Percentiles rank a stretch among this genome's conserved stretches.
Conservation (phyloP, 2,329 filamentous ascomycete genomes). For the Sporothrix humicola region DNA sequence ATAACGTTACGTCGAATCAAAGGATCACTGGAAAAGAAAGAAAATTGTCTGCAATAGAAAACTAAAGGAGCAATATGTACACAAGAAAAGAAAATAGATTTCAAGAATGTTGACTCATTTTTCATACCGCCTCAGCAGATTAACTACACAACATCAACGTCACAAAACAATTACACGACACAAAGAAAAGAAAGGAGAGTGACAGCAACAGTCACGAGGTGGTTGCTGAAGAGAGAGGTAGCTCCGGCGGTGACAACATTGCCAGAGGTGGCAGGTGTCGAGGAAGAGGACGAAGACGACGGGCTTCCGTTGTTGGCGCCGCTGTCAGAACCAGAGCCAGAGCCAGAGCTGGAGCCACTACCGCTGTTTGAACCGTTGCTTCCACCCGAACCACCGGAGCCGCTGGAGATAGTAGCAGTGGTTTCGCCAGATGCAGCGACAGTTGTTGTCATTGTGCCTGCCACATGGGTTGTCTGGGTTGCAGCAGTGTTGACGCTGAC, state of each 20-base stretch:
- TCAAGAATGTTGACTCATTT: too few relatives aligned
- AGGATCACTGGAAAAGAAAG: too few relatives aligned
- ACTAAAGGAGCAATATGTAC: too few relatives aligned
- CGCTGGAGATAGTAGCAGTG: neutral
- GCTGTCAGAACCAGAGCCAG: conserved; percentile 34
- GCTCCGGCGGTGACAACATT: neutral
- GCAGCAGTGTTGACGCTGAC: neutral
- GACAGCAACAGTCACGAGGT: neutral
- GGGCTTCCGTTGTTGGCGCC: neutral
- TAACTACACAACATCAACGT: neutral
- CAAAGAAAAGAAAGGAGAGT: neutral
- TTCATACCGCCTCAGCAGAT: too few relatives aligned
- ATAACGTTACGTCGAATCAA: too few relatives aligned
- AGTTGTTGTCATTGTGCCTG: neutral
- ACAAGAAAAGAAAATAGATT: too few relatives aligned
- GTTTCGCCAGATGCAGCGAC: neutral
- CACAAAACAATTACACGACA: neutral
- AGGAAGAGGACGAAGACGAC: neutral
- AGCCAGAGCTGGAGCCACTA: neutral
- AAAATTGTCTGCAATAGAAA: too few relatives aligned
- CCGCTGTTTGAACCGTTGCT: too few relatives aligned
- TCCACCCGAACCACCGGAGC: too few relatives aligned
- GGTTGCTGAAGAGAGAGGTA: neutral
- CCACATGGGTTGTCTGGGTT: neutral
- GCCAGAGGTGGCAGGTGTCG: neutral